phyloP scores from a whole-genome alignment of 495 filamentous ascomycete genomes.

The Acidomyces sp. region DNA sequence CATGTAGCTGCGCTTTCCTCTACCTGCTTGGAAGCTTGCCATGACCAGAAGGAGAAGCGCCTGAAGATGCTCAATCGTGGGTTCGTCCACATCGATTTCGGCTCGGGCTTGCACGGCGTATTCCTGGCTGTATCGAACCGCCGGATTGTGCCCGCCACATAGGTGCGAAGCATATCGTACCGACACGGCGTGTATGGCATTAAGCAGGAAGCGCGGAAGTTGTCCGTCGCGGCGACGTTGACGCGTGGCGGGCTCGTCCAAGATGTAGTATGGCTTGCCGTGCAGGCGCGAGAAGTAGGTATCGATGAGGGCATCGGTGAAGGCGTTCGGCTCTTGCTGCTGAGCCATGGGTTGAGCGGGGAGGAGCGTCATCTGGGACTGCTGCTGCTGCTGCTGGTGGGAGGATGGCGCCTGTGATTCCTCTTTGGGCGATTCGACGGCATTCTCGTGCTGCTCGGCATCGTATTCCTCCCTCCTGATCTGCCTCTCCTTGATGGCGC shows the following conservation, averaged over 20 bases:
- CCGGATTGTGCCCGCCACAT: slow-evolving; percentile 42
- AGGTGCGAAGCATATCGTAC: slow-evolving; percentile 51
- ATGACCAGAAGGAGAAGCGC: slow-evolving; percentile 61
- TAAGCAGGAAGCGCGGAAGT: slow-evolving; percentile 47
- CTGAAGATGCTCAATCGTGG: slow-evolving; percentile 62
- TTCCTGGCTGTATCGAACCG: slow-evolving; percentile 46
- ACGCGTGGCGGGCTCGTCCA: slow-evolving; percentile 58
- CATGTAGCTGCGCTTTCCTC: slow-evolving; percentile 78
- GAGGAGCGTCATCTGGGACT: background rate
- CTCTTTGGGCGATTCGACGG: background rate
- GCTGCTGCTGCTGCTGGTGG: slow-evolving; percentile 1
- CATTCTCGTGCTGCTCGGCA: background rate
- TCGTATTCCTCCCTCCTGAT: background rate
- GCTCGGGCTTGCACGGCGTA: slow-evolving; percentile 52
- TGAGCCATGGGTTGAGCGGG: background rate
- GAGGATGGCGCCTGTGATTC: too few relatives aligned
- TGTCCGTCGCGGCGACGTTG: slow-evolving; percentile 54
- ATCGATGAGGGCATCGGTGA: slow-evolving; percentile 53
- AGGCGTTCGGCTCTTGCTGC: background rate
- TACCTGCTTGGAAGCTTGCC: slow-evolving; percentile 61
- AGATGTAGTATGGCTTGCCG: slow-evolving; percentile 62
- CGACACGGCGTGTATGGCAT: slow-evolving; percentile 63
- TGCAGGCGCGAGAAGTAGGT: slow-evolving; percentile 65
- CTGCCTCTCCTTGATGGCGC: background rate
- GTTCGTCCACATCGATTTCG: slow-evolving; percentile 65